Evolutionary conservation across 306 rosid species (phyloP), one percentile per base, ranked within the genome.

Genomic region (Canavalia gladiata): DNA sequence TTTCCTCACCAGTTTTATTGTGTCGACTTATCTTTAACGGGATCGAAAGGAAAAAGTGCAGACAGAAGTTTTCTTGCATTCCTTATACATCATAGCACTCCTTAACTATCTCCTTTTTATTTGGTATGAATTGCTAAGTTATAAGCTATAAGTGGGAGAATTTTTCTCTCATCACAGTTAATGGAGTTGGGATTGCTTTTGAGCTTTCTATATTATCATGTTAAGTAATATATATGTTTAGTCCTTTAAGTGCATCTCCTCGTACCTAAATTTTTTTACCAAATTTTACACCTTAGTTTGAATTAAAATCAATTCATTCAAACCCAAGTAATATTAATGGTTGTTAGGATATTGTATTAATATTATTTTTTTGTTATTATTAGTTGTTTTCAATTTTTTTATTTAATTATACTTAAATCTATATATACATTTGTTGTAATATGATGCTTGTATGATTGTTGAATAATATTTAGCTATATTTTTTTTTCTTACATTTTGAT

Each of bases 71-170:
- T 77, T 92, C 98, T 8, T 86, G 92, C 82, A 81, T 92, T 74
- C 98, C 97, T 43, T 92, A 18, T 18, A 94, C 76, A 82, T 87
- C 37, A 67, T 90, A 58, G 90, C 87, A 74, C 77, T 94, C 0
- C n/a, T 84, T 68, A 92, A 92, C 74, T 91, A 94, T 79, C 93
- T 94, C 73, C 87, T 92, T 46, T 94, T 84, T 47, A 79, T 93
- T 49, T 92, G 96, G 96, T 94, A 94, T 87, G 97, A 92, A 33
- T 39, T 92, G 82, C 98, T 97, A 18, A n/a, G 54, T 94, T 5
- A 84, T 92, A 3, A 94, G 98, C 87, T 10, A 43, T 77, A 73
- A 84, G n/a, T 90, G 94, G 96, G 93, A 94, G 79, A 92, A 92
- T 63, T 76, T 94, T 43, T 89, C 89, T 58, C 73, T 94, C 8